Base-by-base conservation (phyloP, 345 rosid genomes). In the Eutrema japonicum region DNA sequence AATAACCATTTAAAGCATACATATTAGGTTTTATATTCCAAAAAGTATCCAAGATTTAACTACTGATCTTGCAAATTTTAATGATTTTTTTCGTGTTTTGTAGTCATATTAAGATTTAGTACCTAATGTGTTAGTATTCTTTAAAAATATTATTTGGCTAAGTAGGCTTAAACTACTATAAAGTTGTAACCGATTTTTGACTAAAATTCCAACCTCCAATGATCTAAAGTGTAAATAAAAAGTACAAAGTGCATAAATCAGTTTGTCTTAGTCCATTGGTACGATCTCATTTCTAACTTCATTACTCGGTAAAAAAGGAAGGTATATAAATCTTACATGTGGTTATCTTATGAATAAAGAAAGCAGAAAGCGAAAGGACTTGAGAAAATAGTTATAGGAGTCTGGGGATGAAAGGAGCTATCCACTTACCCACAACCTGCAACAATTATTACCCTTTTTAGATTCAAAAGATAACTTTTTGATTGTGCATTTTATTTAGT, bases 371-470 rank as follows among this genome's bases (percentile, higher is more conserved):
- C 73, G 78, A 68, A 33, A 51, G 60, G 78, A 67, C 62, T 33
- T 22, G 14, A 3, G 32, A 43, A 75, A 26, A 45, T 45, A 36
- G 33, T 41, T 41, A 58, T 26, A 42, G 16, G 63, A 75, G 64
- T 76, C 51, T 76, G 74, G 49, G 70, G 65, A 62, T 62, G 64
- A 68, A 22, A 68, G 64, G 40, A 70, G 57, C 73, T 32, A 74
- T 58, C 68, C 54, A 74, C 62, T 68, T 61, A 68, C 71, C 26
- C 54, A 38, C 71, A 55, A 49, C 80, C 76, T 70, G 75, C 71
- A 55, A 56, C 67, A 70, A 64, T 70, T 64, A 70, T 64, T 64
- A 77, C 50, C 59, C 80, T 57, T 77, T 64, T 52, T 33, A 46
- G 66, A 29, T 54, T 62, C 16, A 56, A 70, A 64, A 57, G 40